Percentiles rank a stretch among this genome's conserved stretches.
Evolutionary conservation across 768 basidiomycete genomes (phyloP).

Genomic region (Mycena filopes): DNA sequence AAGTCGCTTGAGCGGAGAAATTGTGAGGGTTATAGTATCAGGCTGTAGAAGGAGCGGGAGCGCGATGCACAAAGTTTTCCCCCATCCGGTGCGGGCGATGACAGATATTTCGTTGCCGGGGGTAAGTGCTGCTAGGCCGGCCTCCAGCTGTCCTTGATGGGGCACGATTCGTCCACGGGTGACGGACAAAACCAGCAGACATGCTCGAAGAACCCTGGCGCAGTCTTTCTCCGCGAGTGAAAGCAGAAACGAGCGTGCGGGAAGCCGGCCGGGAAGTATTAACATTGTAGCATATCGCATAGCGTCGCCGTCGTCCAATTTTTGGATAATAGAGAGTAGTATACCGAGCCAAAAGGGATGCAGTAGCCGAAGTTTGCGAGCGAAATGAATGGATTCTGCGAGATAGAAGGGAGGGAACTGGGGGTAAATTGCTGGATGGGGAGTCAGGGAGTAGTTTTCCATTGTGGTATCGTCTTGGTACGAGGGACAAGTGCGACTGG

Average conservation of each 20-base stretch:
- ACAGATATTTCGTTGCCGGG: not conserved
- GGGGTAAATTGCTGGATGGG: no score
- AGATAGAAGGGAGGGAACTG: not conserved
- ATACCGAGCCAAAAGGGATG: not conserved
- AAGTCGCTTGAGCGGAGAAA: conserved; percentile 11
- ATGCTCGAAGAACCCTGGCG: not conserved
- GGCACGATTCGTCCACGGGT: conserved; percentile 1
- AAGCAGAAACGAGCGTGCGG: not conserved
- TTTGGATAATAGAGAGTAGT: not conserved
- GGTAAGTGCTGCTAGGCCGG: not conserved
- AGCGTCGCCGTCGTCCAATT: not conserved
- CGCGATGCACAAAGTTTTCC: conserved; percentile 6
- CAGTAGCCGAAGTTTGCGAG: not conserved
- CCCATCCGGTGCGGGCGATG: conserved; percentile 7
- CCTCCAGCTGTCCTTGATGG: not conserved
- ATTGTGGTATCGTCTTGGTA: no score
- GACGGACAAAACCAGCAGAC: not conserved
- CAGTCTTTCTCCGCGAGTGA: not conserved
- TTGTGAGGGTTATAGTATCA: not conserved
- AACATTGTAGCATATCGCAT: not conserved
- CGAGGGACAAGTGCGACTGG: no score
- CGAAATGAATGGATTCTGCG: not conserved
- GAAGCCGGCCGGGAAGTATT: not conserved
- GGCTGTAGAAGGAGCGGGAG: conserved; percentile 1
- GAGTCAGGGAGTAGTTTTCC: no score